Conservation (phyloP, 495 filamentous ascomycete genomes). For the Bacidia rubella region DNA sequence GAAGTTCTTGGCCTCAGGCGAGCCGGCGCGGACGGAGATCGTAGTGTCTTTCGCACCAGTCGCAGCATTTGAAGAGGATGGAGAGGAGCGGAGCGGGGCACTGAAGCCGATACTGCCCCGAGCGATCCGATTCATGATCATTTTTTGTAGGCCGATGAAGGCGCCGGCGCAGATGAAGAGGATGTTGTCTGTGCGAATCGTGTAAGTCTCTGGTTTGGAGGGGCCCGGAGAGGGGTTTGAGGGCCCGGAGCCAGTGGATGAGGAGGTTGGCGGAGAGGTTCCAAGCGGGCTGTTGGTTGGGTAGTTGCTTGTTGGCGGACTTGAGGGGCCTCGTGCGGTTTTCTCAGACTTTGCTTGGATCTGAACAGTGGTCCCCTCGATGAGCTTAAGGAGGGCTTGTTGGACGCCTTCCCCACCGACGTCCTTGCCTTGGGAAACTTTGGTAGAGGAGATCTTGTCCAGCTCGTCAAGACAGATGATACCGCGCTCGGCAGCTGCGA, state of each 20-base stretch:
- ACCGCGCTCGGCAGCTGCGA: constrained; percentile 71
- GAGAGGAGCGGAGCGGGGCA: constrained; percentile 50
- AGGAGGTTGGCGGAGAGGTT: constrained; percentile 22
- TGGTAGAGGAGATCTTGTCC: constrained; percentile 80
- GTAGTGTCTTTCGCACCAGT: constrained; percentile 28
- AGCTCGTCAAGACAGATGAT: constrained; percentile 95
- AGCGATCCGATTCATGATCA: constrained; percentile 70
- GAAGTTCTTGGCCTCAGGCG: constrained; percentile 48
- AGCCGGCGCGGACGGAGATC: constrained; percentile 32
- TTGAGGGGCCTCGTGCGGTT: constrained; percentile 32
- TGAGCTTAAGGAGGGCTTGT: constrained; percentile 87
- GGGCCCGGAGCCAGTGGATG: constrained; percentile 23
- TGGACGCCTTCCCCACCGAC: constrained; percentile 91
- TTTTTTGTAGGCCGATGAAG: constrained; percentile 85
- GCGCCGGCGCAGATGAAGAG: constrained; percentile 93
- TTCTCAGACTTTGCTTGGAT: constrained; percentile 74
- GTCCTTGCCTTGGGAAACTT: constrained; percentile 59
- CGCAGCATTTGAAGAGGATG: constrained; percentile 8
- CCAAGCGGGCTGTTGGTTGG: constrained; percentile 37
- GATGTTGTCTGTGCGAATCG: constrained; percentile 87
- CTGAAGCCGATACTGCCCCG: constrained; percentile 89
- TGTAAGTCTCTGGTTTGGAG: constrained; percentile 72
- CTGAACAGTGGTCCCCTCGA: constrained; percentile 89
- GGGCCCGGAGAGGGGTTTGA: constrained; percentile 25
- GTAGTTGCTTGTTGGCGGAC: constrained; percentile 13